Conservation (phyloP, 495 filamentous ascomycete genomes). For the Penicillium chermesinum region DNA sequence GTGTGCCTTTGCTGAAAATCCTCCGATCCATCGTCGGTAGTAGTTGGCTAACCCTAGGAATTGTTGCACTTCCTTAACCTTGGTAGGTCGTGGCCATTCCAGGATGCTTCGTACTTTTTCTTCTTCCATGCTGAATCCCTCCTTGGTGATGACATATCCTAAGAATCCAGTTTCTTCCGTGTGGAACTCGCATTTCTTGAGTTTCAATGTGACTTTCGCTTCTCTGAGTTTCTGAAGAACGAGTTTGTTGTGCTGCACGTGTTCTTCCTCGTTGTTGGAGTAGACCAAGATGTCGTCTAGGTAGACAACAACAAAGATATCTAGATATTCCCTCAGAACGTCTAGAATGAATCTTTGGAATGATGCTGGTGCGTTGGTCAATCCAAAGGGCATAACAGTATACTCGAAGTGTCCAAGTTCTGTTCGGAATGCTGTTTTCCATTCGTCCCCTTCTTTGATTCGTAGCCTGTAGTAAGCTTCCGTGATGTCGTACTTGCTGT, state of each 20-base stretch:
- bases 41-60: conserved; percentile 13
- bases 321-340: conserved; percentile 6
- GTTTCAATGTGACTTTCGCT: background rate
- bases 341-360: conserved; percentile 8
- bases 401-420: conserved; percentile 15
- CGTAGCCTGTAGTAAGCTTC: conserved; percentile 10
- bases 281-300: conserved; percentile 14
- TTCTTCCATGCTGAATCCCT: conserved; percentile 8
- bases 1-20: conserved; percentile 1
- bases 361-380: conserved; percentile 12
- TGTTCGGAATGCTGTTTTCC: conserved; percentile 16
- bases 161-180: conserved; percentile 6
- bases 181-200: conserved; percentile 6
- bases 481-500: conserved; percentile 22
- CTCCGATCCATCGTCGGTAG: conserved; percentile 9
- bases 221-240: background rate
- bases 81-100: conserved; percentile 3
- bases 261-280: background rate
- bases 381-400: conserved; percentile 12
- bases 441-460: conserved; percentile 13
- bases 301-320: conserved; percentile 7
- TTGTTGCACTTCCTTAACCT: conserved; percentile 7
- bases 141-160: conserved; percentile 5
- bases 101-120: conserved; percentile 10
- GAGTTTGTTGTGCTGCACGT: background rate